Evolutionary conservation across 441 rosid species (phyloP).

Genomic region (Pelargonium myrrhifolium): DNA sequence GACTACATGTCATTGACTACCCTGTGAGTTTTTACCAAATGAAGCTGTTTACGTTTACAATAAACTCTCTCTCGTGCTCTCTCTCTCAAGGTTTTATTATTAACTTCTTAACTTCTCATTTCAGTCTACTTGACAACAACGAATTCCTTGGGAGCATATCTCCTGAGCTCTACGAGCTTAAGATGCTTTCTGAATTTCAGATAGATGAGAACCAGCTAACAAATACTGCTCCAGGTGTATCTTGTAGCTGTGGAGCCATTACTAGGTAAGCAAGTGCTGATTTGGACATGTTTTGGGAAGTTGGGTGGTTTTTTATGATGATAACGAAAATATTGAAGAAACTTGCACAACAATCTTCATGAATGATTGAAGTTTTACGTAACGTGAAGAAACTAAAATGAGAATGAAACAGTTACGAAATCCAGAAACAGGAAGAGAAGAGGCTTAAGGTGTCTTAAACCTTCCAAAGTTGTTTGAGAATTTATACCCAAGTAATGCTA

Average conservation of each 20-base stretch:
- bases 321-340: no score
- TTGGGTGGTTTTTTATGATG: no score
- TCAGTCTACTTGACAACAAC: slow-evolving; percentile 56
- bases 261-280: slow-evolving; percentile 23
- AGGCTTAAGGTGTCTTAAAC: neutral
- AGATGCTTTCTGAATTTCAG: slow-evolving; percentile 38
- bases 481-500: no score
- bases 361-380: neutral
- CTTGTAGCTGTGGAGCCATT: slow-evolving; percentile 21
- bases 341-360: neutral
- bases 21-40: slow-evolving; percentile 33
- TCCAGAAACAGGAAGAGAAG: neutral
- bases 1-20: slow-evolving; percentile 37
- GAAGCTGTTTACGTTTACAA: neutral
- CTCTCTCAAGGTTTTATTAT: slow-evolving; percentile 14
- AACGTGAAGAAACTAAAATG: neutral
- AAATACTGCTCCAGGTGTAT: slow-evolving; percentile 15
- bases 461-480: neutral
- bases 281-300: neutral
- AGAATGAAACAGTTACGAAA: neutral
- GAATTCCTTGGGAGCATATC: slow-evolving; percentile 31
- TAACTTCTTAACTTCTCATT: slow-evolving; percentile 8
- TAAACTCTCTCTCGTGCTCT: neutral
- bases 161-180: slow-evolving; percentile 36
- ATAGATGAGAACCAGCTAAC: slow-evolving; percentile 30